phyloP scores from a whole-genome alignment of 1,284 basidiomycete genomes.

The Heterobasidion parviporum region DNA sequence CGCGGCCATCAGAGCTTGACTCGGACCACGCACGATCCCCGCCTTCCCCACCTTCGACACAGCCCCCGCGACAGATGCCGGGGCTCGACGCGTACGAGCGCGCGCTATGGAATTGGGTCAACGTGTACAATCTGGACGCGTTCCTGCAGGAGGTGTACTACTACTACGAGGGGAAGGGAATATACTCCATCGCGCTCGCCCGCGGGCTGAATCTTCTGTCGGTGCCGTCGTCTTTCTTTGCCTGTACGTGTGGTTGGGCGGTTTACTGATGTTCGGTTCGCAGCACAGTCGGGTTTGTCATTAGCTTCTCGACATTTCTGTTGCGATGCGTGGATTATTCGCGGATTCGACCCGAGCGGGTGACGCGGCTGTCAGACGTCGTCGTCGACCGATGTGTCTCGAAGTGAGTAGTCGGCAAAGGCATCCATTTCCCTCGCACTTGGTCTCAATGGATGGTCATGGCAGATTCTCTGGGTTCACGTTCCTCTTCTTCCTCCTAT shows the following conservation, averaged over 20 bases:
- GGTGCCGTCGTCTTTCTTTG: slow-evolving; percentile 27
- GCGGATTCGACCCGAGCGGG: slow-evolving; percentile 55
- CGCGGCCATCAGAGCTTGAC: slow-evolving; percentile 59
- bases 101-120: slow-evolving; percentile 98
- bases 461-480: slow-evolving; percentile 77
- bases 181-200: slow-evolving; percentile 88
- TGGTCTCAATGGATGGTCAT: slow-evolving; percentile 8
- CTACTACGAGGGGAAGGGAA: slow-evolving; percentile 95
- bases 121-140: slow-evolving; percentile 92
- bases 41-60: slow-evolving; percentile 14
- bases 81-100: slow-evolving; percentile 81
- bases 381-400: slow-evolving; percentile 77
- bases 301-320: slow-evolving; percentile 93
- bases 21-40: slow-evolving; percentile 21
- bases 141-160: slow-evolving; percentile 93
- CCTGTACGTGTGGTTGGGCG: background rate
- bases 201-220: slow-evolving; percentile 88
- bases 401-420: slow-evolving; percentile 40
- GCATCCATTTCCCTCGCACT: slow-evolving; percentile 1
- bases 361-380: slow-evolving; percentile 67
- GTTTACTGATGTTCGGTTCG: slow-evolving; percentile 18
- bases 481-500: slow-evolving; percentile 73
- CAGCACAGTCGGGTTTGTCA: slow-evolving; percentile 96
- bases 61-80: slow-evolving; percentile 42
- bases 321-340: slow-evolving; percentile 93